phyloP scores from a whole-genome alignment of 805 yeast genomes.

The Zygotorulaspora sp. region DNA sequence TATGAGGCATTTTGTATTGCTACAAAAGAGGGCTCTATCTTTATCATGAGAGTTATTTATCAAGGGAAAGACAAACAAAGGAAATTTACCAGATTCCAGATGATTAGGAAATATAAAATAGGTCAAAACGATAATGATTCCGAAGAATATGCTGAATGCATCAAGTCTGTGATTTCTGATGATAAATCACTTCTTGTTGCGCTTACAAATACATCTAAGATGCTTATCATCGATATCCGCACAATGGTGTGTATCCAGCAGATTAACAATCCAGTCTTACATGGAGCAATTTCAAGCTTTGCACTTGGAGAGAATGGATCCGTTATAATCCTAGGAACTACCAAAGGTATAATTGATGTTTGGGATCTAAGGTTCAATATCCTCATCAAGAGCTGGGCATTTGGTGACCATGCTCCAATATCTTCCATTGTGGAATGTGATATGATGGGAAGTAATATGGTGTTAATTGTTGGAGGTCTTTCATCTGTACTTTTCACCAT shows the following conservation, averaged over 20 bases:
- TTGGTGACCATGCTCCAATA: conserved; percentile 50
- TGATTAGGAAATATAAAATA: conserved; percentile 23
- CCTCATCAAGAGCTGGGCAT: conserved; percentile 56
- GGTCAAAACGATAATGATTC: conserved; percentile 19
- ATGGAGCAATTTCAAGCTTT: conserved; percentile 64
- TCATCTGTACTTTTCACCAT: conserved; percentile 55
- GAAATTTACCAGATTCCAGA: conserved; percentile 18
- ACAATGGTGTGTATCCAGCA: conserved; percentile 42
- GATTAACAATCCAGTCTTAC: conserved; percentile 52
- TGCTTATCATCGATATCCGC: conserved; percentile 55
- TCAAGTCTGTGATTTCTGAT: conserved; percentile 40
- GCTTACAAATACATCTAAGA: conserved; percentile 49
- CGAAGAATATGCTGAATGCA: conserved; percentile 42
- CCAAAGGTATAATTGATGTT: conserved; percentile 64
- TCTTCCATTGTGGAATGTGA: conserved; percentile 42
- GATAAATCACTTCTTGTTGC: conserved; percentile 44
- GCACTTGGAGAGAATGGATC: conserved; percentile 47
- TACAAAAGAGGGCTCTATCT: conserved; percentile 36
- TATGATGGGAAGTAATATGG: conserved; percentile 33
- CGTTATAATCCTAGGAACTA: conserved; percentile 75
- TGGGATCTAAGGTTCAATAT: conserved; percentile 78
- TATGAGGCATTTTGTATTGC: conserved; percentile 57
- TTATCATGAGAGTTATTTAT: conserved; percentile 38
- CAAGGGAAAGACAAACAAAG: conserved; percentile 16
- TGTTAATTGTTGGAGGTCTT: conserved; percentile 66